A percentile compares a stretch with the other conserved stretches of the same genome.
Evolutionary conservation across 1,284 basidiomycete genomes (phyloP).

Genomic region (Peniophora sp.): DNA sequence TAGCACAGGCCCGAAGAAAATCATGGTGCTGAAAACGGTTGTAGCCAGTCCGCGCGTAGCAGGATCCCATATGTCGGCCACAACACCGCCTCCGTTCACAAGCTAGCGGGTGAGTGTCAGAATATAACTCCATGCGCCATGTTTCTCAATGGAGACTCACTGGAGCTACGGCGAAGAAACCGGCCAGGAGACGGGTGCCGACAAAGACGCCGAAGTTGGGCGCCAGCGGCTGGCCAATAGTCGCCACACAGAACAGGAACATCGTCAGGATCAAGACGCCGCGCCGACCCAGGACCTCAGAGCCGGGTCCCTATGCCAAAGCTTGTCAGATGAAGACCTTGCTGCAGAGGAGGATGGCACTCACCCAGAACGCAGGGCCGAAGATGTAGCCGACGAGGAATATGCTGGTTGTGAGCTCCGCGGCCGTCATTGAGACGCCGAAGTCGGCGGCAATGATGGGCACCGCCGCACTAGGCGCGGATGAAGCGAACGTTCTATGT

Average conservation of each 20-base stretch:
- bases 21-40: slow-evolving; percentile 52
- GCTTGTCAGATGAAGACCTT: no score
- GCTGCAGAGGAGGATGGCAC: no score
- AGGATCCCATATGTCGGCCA: slow-evolving; percentile 62
- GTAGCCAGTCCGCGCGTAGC: slow-evolving; percentile 51
- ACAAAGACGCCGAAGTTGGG: slow-evolving; percentile 56
- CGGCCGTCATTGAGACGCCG: slow-evolving; percentile 30
- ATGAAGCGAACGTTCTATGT: slow-evolving; percentile 50
- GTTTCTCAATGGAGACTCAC: slow-evolving; percentile 16
- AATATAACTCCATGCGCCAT: no score
- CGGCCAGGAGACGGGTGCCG: slow-evolving; percentile 55
- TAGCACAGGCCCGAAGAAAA: slow-evolving; percentile 60
- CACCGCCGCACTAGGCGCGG: slow-evolving; percentile 43
- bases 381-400: slow-evolving; percentile 55
- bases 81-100: slow-evolving; percentile 49
- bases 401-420: slow-evolving; percentile 41
- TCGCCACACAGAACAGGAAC: slow-evolving; percentile 46
- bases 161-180: slow-evolving; percentile 61
- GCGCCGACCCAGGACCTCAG: slow-evolving; percentile 55
- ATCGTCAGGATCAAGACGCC: slow-evolving; percentile 45
- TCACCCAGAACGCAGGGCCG: slow-evolving; percentile 35
- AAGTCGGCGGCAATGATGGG: slow-evolving; percentile 32
- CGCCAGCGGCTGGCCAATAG: slow-evolving; percentile 57
- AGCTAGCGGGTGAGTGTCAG: background rate
- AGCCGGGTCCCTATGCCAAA: slow-evolving; percentile 20